phyloP scores from a whole-genome alignment of 2,329 filamentous ascomycete genomes.

The Mycosphaerella sp. region DNA sequence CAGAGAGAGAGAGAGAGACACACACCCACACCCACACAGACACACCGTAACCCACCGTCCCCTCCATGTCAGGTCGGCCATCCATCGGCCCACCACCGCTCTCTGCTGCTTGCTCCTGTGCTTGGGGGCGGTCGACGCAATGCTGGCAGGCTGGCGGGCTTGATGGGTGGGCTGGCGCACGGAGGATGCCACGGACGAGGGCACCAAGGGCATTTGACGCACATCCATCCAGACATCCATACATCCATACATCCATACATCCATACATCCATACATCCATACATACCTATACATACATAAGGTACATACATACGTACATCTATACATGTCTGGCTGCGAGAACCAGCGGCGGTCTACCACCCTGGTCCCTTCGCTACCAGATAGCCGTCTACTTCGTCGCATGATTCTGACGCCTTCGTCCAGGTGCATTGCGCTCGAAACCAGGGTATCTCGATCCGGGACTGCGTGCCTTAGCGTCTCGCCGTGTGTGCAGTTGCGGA shows the following conservation, averaged over 20 bases:
- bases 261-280: too few species aligned
- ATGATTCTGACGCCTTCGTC: slow-evolving; percentile 21
- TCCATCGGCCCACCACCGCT: background rate
- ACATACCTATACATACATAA: too few species aligned
- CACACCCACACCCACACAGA: background rate
- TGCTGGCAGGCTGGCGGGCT: slow-evolving; percentile 12
- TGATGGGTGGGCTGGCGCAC: slow-evolving; percentile 8
- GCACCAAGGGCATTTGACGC: slow-evolving; percentile 10
- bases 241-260: too few species aligned
- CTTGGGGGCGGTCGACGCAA: slow-evolving; percentile 2
- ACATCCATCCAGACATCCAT: background rate
- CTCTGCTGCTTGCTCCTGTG: background rate
- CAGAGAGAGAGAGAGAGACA: too few species aligned
- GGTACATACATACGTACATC: too few species aligned
- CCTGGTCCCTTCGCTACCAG: slow-evolving; percentile 22
- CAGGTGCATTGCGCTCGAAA: slow-evolving; percentile 20
- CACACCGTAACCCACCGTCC: slow-evolving; percentile 8
- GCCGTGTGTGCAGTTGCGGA: slow-evolving; percentile 16
- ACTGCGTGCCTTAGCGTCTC: slow-evolving; percentile 21
- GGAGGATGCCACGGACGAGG: slow-evolving; percentile 15
- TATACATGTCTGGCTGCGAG: background rate
- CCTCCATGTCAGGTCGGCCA: slow-evolving; percentile 1
- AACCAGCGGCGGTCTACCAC: slow-evolving; percentile 12
- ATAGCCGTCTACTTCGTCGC: slow-evolving; percentile 14
- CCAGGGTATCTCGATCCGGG: slow-evolving; percentile 23